Evolutionary conservation across 2,329 filamentous ascomycete species (phyloP), one percentile per base, ranked within the genome.

Genomic region (Ophiosphaerella herpotricha): DNA sequence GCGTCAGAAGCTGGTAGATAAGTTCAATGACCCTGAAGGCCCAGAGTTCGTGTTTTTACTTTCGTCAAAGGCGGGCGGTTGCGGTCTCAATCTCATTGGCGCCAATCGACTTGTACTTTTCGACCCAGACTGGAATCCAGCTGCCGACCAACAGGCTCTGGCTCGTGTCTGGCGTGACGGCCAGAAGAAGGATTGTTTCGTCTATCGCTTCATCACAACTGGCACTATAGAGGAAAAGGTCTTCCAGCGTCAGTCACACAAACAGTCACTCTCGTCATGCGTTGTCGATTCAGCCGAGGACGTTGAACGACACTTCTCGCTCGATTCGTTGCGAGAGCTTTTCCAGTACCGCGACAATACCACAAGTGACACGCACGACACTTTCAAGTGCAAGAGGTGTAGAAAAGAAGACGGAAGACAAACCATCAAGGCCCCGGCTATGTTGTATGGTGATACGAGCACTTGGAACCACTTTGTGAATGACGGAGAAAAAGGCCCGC

Each of bases 381-480:
- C 93, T 0, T 97, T 99, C 82, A 97, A 96, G 77, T 99, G 94
- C 74, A 97, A 96, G 78, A 82, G 94, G 35, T 99, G 94, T 74
- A 89, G 77, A 54, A 75, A 88, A 66, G 87, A 90, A 1, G 90
- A 96, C 64, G 93, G 93, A 0, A 87, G 82, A 54, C 94, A 99
- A 74, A 84, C 83, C 56, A 84, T 97, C 67, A 97, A 97, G 73
- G 91, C 93, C 1, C 89, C 89, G 4, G 94, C 94, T 1, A 93
- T 97, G 87, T 77, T 99, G 52, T 99, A 99, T 68, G 94, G 94
- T 44, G 94, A 99, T 68, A 97, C 94, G 18, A 97, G 91, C 75
- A 93, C 91, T n/a, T 99, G 94, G 94, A 99, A 99, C 67, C 94
- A 99, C 74, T 96, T 97, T 75, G 84, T 88, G 37, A 97, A 96